Evolutionary conservation across 2,329 filamentous ascomycete species (phyloP).

Genomic region (Ceratocystis colombiana): DNA sequence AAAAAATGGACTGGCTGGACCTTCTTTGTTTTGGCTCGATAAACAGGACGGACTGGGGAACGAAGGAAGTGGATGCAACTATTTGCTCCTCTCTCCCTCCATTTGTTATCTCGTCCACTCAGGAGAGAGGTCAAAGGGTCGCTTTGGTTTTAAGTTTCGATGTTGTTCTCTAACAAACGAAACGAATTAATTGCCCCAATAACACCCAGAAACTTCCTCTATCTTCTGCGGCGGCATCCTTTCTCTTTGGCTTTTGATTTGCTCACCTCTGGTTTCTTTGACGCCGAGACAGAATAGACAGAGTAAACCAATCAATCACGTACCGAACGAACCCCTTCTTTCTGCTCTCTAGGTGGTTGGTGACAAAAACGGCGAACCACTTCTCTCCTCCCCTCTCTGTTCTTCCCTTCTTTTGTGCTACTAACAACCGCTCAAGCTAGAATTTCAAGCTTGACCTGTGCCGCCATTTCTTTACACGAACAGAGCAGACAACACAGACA

Average conservation of each 20-base stretch:
- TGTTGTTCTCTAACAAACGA: background rate
- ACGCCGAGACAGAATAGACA: too few relatives aligned
- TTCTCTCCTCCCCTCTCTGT: background rate
- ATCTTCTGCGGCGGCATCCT: background rate
- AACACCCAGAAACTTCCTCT: background rate
- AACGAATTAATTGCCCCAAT: background rate
- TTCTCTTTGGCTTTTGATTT: too few relatives aligned
- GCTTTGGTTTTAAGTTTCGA: background rate
- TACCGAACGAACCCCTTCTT: too few relatives aligned
- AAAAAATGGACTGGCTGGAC: too few relatives aligned
- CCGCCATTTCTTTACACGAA: background rate
- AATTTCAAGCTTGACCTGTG: background rate
- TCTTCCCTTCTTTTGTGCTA: background rate
- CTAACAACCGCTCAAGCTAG: too few relatives aligned
- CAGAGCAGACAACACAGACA: background rate
- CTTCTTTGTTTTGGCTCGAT: background rate
- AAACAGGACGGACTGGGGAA: too few relatives aligned
- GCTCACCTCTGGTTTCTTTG: too few relatives aligned
- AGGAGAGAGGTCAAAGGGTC: constrained; percentile 13
- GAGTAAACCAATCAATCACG: too few relatives aligned
- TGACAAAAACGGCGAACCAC: background rate
- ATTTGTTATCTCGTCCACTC: background rate
- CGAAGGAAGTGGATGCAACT: too few relatives aligned
- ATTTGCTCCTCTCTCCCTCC: background rate
- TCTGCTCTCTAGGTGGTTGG: too few relatives aligned